Conservation (phyloP, 2,329 filamentous ascomycete genomes). For the Beauveria medogensis region DNA sequence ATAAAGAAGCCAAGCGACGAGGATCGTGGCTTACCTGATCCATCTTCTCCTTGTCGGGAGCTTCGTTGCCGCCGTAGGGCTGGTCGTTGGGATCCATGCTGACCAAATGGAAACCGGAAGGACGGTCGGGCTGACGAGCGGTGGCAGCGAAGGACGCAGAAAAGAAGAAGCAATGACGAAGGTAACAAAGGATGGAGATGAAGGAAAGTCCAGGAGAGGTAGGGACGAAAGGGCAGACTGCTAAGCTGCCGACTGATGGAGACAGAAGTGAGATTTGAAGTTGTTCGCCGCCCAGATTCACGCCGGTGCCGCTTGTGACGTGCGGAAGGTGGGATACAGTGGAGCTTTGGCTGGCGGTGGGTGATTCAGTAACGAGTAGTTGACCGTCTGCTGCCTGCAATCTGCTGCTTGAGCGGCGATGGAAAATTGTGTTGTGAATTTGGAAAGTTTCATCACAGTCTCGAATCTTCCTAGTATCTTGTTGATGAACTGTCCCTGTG, state of each 20-base stretch:
- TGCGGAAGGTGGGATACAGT: conserved; percentile 8
- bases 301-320: conserved; percentile 3
- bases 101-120: conserved; percentile 9
- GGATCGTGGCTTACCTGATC: conserved; percentile 36
- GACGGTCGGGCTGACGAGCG: background rate
- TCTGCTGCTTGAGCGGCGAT: background rate
- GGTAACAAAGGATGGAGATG: background rate
- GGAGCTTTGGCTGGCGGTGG: background rate
- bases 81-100: conserved; percentile 40
- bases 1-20: background rate
- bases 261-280: background rate
- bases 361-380: background rate
- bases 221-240: background rate
- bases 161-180: background rate
- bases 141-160: background rate
- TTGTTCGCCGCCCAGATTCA: background rate
- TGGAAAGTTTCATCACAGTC: background rate
- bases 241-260: background rate
- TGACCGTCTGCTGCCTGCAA: background rate
- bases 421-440: background rate
- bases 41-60: conserved; percentile 51
- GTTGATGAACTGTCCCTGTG: background rate
- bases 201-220: background rate
- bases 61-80: conserved; percentile 36
- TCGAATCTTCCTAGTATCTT: too few species aligned